These are phyloP conservation scores for Talaromyces sp. DNA, from an alignment of 2,329 filamentous ascomycete genomes.

Conservation along the genomic window DNA sequence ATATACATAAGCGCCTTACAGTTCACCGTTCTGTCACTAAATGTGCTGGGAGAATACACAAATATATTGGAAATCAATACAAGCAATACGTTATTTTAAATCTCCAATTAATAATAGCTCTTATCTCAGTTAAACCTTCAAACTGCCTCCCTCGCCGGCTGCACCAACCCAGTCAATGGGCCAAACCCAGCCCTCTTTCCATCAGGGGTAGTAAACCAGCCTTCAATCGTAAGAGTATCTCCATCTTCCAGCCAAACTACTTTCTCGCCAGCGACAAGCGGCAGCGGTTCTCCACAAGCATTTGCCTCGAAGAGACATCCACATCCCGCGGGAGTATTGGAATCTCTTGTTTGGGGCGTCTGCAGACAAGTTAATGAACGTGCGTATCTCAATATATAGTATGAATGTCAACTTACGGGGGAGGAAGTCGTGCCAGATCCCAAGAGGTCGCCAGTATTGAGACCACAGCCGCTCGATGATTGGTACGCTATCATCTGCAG, in stretches of 20 bases:
- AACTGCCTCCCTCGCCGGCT: not conserved
- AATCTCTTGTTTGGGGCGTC: not conserved
- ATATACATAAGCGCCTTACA: not conserved
- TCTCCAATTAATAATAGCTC: not conserved
- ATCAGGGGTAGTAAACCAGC: slow-evolving; percentile 11
- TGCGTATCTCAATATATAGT: not conserved
- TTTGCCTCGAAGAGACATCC: slow-evolving; percentile 9
- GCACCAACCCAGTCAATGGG: not conserved
- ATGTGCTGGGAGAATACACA: not conserved
- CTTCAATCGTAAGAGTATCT: slow-evolving; percentile 7
- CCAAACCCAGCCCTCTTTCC: slow-evolving; percentile 6
- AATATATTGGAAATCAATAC: not conserved
- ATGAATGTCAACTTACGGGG: not conserved
- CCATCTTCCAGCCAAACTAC: slow-evolving; percentile 8
- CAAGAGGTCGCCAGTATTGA: slow-evolving; percentile 11
- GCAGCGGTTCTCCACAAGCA: not conserved
- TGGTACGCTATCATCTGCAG: slow-evolving; percentile 14
- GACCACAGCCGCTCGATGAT: slow-evolving; percentile 10
- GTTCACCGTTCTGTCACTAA: not conserved
- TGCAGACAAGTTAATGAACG: not conserved
- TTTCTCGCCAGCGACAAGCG: not conserved
- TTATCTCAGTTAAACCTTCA: not conserved
- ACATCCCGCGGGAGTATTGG: not conserved
- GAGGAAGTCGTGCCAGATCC: slow-evolving; percentile 13
- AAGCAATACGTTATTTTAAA: not conserved